Evolutionary conservation across 2,329 filamentous ascomycete genomes (phyloP).

Genomic region (Penicillium sp.): DNA sequence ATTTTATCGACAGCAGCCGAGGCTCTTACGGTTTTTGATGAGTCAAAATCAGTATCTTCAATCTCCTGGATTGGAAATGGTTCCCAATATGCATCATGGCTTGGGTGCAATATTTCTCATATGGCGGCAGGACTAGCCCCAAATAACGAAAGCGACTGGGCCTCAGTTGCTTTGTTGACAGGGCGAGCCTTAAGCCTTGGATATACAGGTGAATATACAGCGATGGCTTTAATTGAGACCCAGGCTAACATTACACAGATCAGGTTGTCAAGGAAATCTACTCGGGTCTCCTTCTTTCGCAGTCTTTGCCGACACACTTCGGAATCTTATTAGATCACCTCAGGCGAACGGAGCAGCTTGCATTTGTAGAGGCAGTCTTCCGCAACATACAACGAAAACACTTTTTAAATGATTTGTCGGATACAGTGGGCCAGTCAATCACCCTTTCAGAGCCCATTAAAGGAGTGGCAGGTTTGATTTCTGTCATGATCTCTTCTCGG

Average conservation of each 20-base stretch:
- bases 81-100: conserved; percentile 65
- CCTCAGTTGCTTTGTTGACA: conserved; percentile 44
- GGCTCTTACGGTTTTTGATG: conserved; percentile 41
- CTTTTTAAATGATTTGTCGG: conserved; percentile 26
- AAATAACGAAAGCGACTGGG: conserved; percentile 27
- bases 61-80: conserved; percentile 64
- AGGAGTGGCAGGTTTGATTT: conserved; percentile 59
- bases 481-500: conserved; percentile 48
- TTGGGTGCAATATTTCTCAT: conserved; percentile 60
- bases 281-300: conserved; percentile 31
- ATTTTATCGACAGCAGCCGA: conserved; percentile 58
- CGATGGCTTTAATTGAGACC: background rate
- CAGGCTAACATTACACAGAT: conserved; percentile 30
- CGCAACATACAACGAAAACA: conserved; percentile 42
- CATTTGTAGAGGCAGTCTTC: conserved; percentile 44
- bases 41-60: conserved; percentile 22
- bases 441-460: conserved; percentile 43
- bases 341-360: conserved; percentile 49
- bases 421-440: conserved; percentile 6
- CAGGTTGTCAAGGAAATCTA: conserved; percentile 41
- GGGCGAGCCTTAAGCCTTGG: conserved; percentile 67
- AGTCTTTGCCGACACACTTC: conserved; percentile 29
- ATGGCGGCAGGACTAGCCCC: conserved; percentile 44
- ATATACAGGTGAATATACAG: conserved; percentile 58
- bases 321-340: conserved; percentile 41